Conservation (phyloP, 116 monocot species). For the Zostera marina region DNA sequence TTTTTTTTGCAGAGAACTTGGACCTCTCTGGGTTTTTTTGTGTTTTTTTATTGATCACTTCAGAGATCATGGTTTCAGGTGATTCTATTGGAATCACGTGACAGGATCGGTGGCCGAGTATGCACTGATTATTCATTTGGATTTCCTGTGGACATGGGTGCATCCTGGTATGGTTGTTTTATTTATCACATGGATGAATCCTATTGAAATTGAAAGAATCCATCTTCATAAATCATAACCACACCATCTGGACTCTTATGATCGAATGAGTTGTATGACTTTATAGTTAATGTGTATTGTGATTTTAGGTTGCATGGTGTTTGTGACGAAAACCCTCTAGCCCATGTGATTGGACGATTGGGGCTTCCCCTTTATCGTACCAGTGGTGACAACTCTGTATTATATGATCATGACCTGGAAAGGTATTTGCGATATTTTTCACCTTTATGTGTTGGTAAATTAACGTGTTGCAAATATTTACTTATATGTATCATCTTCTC, state of each 20-base stretch:
- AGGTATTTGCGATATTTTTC: conserved; percentile 28
- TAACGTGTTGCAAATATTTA: too few species aligned
- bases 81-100: conserved; percentile 63
- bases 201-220: background rate
- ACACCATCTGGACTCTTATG: too few species aligned
- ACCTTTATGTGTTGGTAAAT: background rate
- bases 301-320: conserved; percentile 79
- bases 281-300: background rate
- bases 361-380: conserved; percentile 88
- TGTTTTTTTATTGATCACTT: conserved; percentile 1
- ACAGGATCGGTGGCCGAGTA: conserved; percentile 68
- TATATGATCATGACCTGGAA: conserved; percentile 94
- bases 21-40: background rate
- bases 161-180: conserved; percentile 36
- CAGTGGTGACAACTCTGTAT: conserved; percentile 82
- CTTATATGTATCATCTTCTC: background rate
- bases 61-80: conserved; percentile 21
- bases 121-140: conserved; percentile 61
- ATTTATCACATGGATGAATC: background rate
- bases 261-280: background rate
- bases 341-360: conserved; percentile 66
- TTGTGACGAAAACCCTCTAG: conserved; percentile 82
- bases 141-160: conserved; percentile 81
- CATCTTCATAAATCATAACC: too few species aligned
- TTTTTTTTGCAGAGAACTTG: background rate